Conservation (phyloP, 1,284 basidiomycete species). For the Moesziomyces parantarcticus region DNA sequence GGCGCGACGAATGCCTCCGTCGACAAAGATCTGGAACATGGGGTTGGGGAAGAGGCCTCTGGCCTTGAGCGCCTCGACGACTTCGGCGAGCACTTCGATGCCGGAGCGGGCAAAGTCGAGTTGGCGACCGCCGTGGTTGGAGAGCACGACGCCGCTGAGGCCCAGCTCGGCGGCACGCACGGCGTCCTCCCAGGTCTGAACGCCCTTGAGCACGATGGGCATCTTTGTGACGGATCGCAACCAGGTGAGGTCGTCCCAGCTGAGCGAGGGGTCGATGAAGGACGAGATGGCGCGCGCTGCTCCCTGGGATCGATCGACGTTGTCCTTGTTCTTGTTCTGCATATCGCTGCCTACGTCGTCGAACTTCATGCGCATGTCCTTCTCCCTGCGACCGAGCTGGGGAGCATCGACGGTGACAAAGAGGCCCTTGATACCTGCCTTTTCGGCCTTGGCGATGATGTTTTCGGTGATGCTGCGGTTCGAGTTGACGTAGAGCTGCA, state of each 20-base stretch:
- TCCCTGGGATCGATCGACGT: conserved; percentile 53
- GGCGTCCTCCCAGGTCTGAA: conserved; percentile 74
- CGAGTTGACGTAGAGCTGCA: conserved; percentile 82
- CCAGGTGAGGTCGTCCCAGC: conserved; percentile 77
- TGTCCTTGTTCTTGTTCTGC: conserved; percentile 63
- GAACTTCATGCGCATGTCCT: conserved; percentile 74
- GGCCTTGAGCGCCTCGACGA: conserved; percentile 79
- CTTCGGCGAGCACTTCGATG: conserved; percentile 76
- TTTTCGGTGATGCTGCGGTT: conserved; percentile 78
- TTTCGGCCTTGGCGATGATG: conserved; percentile 78
- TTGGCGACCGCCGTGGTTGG: conserved; percentile 70
- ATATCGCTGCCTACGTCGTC: conserved; percentile 71
- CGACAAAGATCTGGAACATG: conserved; percentile 83
- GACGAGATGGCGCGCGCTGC: conserved; percentile 70
- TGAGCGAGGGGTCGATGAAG: conserved; percentile 71
- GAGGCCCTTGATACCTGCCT: conserved; percentile 80
- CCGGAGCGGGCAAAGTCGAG: conserved; percentile 63
- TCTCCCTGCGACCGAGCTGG: conserved; percentile 84
- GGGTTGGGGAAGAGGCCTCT: conserved; percentile 73
- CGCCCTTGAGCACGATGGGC: conserved; percentile 86
- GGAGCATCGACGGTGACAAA: conserved; percentile 91
- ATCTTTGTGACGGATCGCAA: conserved; percentile 78
- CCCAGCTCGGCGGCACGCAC: conserved; percentile 73
- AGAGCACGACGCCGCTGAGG: conserved; percentile 69
- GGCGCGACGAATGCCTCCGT: conserved; percentile 87